Evolutionary conservation across 768 basidiomycete genomes (phyloP).

Genomic region (Clitopilus passeckerianus): DNA sequence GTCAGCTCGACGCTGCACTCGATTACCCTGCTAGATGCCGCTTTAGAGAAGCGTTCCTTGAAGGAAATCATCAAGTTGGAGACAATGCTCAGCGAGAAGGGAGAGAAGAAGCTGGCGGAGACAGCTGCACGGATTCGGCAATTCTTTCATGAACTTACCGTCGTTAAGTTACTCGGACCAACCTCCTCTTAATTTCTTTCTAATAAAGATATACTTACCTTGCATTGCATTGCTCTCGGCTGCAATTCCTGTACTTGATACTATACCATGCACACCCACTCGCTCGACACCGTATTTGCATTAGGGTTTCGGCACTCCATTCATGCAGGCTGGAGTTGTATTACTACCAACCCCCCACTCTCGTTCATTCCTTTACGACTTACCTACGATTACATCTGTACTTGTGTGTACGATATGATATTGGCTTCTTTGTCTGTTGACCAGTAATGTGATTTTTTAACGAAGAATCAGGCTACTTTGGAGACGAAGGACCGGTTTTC

Average conservation of each 20-base stretch:
- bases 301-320: background rate
- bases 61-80: slow-evolving; percentile 3
- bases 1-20: slow-evolving; percentile 1
- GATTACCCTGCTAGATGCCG: background rate
- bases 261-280: background rate
- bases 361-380: background rate
- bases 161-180: background rate
- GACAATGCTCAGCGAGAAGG: background rate
- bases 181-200: background rate
- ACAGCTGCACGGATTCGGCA: background rate
- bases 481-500: too few relatives aligned
- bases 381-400: background rate
- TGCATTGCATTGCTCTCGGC: background rate
- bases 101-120: background rate
- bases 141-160: background rate
- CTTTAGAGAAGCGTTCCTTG: background rate
- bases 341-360: background rate
- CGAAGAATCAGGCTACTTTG: too few relatives aligned
- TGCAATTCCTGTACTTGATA: background rate
- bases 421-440: background rate
- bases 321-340: background rate
- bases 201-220: background rate
- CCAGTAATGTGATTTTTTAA: background rate
- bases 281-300: background rate
- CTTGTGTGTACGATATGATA: background rate